Evolutionary conservation across 192 early-diverging fungal genomes (phyloP), one percentile per base, ranked within the genome.

Genomic region (Endogone sp.): DNA sequence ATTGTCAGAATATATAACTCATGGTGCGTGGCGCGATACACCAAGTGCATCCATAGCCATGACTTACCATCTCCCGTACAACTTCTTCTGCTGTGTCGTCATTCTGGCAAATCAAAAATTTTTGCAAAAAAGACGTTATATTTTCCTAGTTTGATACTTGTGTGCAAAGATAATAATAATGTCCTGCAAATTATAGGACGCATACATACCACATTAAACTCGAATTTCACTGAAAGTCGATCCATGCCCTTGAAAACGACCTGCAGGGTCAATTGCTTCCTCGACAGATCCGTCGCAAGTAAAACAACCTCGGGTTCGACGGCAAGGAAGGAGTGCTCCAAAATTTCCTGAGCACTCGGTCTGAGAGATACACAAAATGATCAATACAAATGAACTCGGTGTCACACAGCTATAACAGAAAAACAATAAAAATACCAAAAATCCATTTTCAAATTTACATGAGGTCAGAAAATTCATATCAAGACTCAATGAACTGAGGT

Each of bases 211-310:
- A 67, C 89, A 71, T 92, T 92, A 65, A 93, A 93, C 58, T 92
- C 90, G 72, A 93, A 93, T 67, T 92, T 92, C 3, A 93, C 91
- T 2, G 92, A 92, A 16, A 92, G 78, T 67, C 75, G 75, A 30
- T 77, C 77, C 71, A 82, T 82, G 57, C 79, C 83, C 37, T 85
- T 82, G 57, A 81, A 81, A 21, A 85, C 73, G 23, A 85, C 83
- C 27, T 82, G 79, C 24, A 82, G 67, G 8, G 75, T 77, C 32
- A 82, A 69, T 6, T 82, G 81, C 25, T 81, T 80, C 31, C 79
- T 71, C 62, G 78, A 76, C 22, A 72, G 73, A 31, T 85, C 81
- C 13, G 78, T 78, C 26, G 79, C 76, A 61, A 82, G 59, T 20
- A 82, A 72, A 8, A 80, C 81, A 13, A 77, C 76, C 22, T 82